phyloP scores from a whole-genome alignment of 495 filamentous ascomycete species.

The Daldinia childiae region DNA sequence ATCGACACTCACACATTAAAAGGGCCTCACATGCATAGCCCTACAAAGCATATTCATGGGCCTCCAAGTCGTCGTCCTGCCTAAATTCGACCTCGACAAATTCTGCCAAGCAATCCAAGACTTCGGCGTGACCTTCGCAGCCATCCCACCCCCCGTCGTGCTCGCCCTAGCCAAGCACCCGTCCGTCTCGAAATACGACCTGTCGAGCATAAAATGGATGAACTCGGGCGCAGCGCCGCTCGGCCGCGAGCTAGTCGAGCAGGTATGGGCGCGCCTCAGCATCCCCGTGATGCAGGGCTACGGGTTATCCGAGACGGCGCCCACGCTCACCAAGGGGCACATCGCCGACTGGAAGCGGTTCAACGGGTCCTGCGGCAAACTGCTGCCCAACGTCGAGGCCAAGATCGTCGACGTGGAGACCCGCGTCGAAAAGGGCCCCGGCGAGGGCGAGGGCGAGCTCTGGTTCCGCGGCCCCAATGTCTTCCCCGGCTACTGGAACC shows the following conservation, averaged over 20 bases:
- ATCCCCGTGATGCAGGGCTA: slow-evolving; percentile 74
- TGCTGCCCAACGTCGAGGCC: slow-evolving; percentile 83
- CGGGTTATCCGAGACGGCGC: slow-evolving; percentile 65
- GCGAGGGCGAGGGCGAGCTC: slow-evolving; percentile 66
- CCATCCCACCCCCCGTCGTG: slow-evolving; percentile 87
- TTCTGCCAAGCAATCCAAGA: slow-evolving; percentile 81
- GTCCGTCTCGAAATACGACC: slow-evolving; percentile 77
- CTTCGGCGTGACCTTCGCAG: slow-evolving; percentile 77
- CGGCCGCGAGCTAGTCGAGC: slow-evolving; percentile 81
- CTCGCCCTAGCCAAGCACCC: slow-evolving; percentile 84
- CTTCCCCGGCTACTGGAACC: slow-evolving; percentile 81
- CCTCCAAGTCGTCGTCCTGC: slow-evolving; percentile 76
- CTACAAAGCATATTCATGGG: slow-evolving; percentile 67
- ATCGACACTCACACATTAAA: background rate
- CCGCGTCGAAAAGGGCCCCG: slow-evolving; percentile 46
- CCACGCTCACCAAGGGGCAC: slow-evolving; percentile 64
- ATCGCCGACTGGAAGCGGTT: slow-evolving; percentile 81
- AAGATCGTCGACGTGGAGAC: slow-evolving; percentile 74
- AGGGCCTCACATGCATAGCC: slow-evolving; percentile 52
- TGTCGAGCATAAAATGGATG: slow-evolving; percentile 81
- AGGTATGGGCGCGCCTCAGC: slow-evolving; percentile 76
- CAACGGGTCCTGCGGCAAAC: slow-evolving; percentile 81
- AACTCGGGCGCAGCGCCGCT: slow-evolving; percentile 92
- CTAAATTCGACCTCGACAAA: slow-evolving; percentile 82
- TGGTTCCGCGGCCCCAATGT: slow-evolving; percentile 82